Percentiles rank a stretch among this genome's conserved stretches.
Conservation (phyloP, 139 green algal species). For the Micractinium sp. region DNA sequence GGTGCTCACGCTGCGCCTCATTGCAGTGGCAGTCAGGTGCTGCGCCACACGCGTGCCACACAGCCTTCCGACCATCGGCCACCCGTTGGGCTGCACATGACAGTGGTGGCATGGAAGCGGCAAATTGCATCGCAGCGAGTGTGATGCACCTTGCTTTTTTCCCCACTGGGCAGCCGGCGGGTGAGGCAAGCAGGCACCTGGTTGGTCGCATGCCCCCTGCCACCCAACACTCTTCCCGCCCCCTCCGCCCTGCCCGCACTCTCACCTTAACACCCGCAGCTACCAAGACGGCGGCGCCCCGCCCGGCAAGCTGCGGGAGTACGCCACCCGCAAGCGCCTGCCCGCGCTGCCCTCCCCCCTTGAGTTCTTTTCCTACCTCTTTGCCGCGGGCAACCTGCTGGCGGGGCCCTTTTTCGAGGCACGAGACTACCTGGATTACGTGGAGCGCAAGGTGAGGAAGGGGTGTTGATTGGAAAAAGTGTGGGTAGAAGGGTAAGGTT, state of each 20-base stretch:
- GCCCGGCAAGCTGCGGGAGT: slow-evolving; percentile 7
- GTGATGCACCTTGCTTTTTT: too few relatives aligned
- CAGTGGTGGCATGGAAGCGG: too few relatives aligned
- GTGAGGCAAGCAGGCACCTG: too few relatives aligned
- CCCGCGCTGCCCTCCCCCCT: slow-evolving; percentile 60
- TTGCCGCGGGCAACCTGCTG: slow-evolving; percentile 84
- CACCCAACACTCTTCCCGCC: not conserved
- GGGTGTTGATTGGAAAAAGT: not conserved
- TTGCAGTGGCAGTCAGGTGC: slow-evolving; percentile 68
- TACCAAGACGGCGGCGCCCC: slow-evolving; percentile 52
- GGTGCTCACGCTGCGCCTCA: slow-evolving; percentile 88
- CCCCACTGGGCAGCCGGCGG: too few relatives aligned
- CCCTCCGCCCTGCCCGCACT: not conserved
- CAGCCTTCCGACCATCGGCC: too few relatives aligned
- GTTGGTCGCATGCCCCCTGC: not conserved
- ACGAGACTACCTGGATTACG: slow-evolving; percentile 78
- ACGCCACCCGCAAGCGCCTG: slow-evolving; percentile 44
- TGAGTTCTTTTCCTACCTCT: slow-evolving; percentile 79
- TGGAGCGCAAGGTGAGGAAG: slow-evolving; percentile 56
- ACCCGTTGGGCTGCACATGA: not conserved
- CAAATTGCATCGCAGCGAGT: too few relatives aligned
- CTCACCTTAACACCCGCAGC: not conserved
- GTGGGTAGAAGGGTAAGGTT: not conserved
- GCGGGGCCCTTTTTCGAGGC: slow-evolving; percentile 84
- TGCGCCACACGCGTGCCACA: too few relatives aligned